Percentiles rank a stretch among this genome's conserved stretches.
These are phyloP conservation scores for Fusarium keratoplasticum DNA, from an alignment of 2,329 filamentous ascomycete species.

Conservation along the genomic window DNA sequence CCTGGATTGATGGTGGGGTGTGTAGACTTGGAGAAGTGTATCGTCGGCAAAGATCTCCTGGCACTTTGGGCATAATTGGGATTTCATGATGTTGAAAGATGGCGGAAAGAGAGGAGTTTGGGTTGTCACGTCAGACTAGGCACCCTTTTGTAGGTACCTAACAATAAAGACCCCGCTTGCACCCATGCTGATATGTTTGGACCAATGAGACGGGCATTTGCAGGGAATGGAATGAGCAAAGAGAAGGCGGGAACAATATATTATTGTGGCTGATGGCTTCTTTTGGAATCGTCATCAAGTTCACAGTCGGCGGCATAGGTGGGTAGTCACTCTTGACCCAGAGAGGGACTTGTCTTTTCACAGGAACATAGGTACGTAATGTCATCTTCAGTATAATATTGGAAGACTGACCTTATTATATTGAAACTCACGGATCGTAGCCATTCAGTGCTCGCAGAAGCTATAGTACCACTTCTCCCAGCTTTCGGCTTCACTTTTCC, in stretches of 20 bases:
- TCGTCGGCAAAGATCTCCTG: neutral
- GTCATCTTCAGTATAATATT: too few relatives aligned
- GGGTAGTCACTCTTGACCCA: too few relatives aligned
- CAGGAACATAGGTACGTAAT: too few relatives aligned
- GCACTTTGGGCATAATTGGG: neutral
- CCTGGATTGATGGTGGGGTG: neutral
- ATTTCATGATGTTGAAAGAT: neutral
- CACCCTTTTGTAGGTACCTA: neutral
- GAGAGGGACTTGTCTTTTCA: too few relatives aligned
- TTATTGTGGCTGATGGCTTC: too few relatives aligned
- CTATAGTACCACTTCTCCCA: neutral
- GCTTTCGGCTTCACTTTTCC: neutral
- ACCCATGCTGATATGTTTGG: neutral
- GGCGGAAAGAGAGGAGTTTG: neutral
- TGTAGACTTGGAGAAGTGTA: neutral
- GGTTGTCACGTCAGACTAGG: neutral
- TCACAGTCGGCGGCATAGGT: too few relatives aligned
- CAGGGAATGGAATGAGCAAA: too few relatives aligned
- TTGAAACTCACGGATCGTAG: neutral
- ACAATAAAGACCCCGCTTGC: neutral
- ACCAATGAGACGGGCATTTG: neutral
- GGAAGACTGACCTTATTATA: too few relatives aligned
- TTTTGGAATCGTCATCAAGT: too few relatives aligned
- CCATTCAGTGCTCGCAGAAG: slow-evolving; percentile 5
- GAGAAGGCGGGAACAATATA: too few relatives aligned